Percentiles rank a stretch among this genome's conserved stretches.
Evolutionary conservation across 345 rosid species (phyloP).

Genomic region (Acer yangbiense): DNA sequence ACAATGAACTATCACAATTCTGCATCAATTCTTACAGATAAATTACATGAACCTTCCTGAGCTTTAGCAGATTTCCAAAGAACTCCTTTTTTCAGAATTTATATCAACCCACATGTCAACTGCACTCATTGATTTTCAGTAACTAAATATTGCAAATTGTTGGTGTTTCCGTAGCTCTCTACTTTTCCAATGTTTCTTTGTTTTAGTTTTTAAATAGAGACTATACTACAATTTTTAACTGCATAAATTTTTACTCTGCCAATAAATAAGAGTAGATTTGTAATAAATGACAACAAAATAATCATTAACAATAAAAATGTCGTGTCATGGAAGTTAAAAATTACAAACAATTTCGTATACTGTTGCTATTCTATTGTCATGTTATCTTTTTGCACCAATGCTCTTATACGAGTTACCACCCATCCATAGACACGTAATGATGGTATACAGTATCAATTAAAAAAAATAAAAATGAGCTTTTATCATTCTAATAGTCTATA

Average conservation of each 20-base stretch:
- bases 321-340: not conserved
- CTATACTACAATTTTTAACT: not conserved
- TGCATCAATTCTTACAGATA: too few relatives aligned
- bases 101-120: not conserved
- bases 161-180: not conserved
- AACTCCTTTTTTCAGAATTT: not conserved
- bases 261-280: not conserved
- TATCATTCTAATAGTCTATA: not conserved
- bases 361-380: not conserved
- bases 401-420: not conserved
- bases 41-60: not conserved
- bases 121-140: not conserved
- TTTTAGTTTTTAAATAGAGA: not conserved
- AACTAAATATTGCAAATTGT: not conserved
- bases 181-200: not conserved
- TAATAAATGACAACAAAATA: not conserved
- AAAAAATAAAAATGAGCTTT: too few relatives aligned
- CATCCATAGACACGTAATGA: not conserved
- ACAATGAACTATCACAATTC: not conserved
- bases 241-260: not conserved
- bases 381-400: not conserved
- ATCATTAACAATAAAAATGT: not conserved
- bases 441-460: too few relatives aligned
- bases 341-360: not conserved
- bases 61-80: not conserved